Percentiles rank a stretch among this genome's conserved stretches.
Evolutionary conservation across 371 early-diverging fungal genomes (phyloP).

Genomic region (Mortierella sp.): DNA sequence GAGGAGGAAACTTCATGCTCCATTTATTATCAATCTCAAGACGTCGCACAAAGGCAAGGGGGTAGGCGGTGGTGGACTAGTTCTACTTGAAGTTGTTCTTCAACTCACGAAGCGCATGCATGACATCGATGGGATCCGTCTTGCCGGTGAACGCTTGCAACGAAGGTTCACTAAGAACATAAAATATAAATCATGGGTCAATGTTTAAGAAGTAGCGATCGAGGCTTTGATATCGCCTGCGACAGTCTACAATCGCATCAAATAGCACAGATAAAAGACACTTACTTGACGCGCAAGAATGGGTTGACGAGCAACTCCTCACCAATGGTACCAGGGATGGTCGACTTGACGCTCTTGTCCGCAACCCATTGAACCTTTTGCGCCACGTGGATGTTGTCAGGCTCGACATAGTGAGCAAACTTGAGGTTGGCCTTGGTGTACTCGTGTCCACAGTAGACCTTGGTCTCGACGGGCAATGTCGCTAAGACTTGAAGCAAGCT

Average conservation of each 20-base stretch:
- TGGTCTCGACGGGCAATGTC: conserved; percentile 83
- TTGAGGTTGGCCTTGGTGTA: conserved; percentile 83
- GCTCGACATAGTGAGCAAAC: conserved; percentile 74
- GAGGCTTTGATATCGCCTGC: no score
- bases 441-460: conserved; percentile 95
- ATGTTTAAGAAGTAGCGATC: not conserved
- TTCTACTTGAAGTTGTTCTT: conserved; percentile 73
- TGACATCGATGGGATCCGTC: conserved; percentile 82
- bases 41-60: not conserved
- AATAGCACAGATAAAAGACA: not conserved
- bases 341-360: conserved; percentile 52
- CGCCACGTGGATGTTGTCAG: conserved; percentile 63
- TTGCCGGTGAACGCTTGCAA: conserved; percentile 76
- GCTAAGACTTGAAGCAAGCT: conserved; percentile 76
- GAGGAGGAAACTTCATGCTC: not conserved
- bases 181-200: not conserved
- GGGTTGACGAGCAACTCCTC: conserved; percentile 91
- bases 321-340: conserved; percentile 91
- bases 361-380: conserved; percentile 44
- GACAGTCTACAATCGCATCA: not conserved
- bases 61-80: not conserved
- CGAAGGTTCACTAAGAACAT: conserved; percentile 65
- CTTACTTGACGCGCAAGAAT: conserved; percentile 84
- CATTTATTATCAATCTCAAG: not conserved
- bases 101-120: conserved; percentile 82